Evolutionary conservation across 2,329 filamentous ascomycete species (phyloP), one percentile per base, ranked within the genome.

Genomic region (Monosporascus sp.): DNA sequence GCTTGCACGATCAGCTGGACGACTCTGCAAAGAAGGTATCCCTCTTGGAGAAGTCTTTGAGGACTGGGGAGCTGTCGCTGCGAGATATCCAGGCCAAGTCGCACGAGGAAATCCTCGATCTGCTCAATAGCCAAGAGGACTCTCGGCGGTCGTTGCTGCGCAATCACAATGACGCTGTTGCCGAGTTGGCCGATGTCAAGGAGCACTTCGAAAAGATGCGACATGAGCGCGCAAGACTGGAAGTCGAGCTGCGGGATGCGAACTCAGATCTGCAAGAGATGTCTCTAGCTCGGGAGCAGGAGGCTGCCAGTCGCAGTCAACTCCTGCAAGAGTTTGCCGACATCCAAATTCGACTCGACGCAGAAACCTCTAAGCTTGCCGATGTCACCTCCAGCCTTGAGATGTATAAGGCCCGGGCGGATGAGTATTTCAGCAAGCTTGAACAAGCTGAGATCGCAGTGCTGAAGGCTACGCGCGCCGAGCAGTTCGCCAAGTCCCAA

Each of bases 371-470:
- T 1, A 93, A 89, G 68, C 79, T 93, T 28, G 82, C 86, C 28
- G 93, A 99, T 69, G 85, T 96, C 45, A 85, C 84, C 7, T 88
- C 91, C 3, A 96, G 88, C 68, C 80, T 97, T 43, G 86, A 85
- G 56, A 75, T 97, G 57, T 99, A 97, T 78, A 97, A 96, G 79
- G 85, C 84, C 58, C 86, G 93, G 44, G 89, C 93, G 4, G 91
- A 97, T 66, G 93, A 97, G 68, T 97, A 99, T 72, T 99, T 97
- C 73, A 89, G 85, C 76, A 97, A 96, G 72, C 83, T 99, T 20
- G 93, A 99, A 70, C 93, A 97, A 68, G 94, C 94, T 17, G 93
- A 99, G 70, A 95, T 97, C 60, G 86, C 92, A 0, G 92, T 97
- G 18, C 81, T 99, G 58, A 97, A 97, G 70, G 93, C 93, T 17